Percentiles rank a stretch among this genome's conserved stretches.
phyloP scores from a whole-genome alignment of 106 monocot species.

The Phalaenopsis equestris region DNA sequence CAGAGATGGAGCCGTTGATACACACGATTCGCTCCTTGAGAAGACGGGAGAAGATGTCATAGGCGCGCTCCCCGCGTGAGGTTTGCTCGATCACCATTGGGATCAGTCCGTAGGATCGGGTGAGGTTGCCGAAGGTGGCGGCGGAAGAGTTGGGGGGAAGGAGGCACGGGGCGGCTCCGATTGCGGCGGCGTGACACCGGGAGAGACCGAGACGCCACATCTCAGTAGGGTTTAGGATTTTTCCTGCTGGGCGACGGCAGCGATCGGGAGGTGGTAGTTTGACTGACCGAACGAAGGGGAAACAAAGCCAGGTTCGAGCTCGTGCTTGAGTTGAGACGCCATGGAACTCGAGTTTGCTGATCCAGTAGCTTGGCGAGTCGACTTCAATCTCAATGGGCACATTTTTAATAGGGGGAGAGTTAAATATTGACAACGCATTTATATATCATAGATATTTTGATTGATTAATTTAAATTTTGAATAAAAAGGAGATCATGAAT shows the following conservation, averaged over 20 bases:
- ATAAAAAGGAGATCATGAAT: too few species aligned
- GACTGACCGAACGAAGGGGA: not conserved
- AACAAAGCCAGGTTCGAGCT: too few species aligned
- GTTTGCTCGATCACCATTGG: constrained; percentile 99
- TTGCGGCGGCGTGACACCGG: not conserved
- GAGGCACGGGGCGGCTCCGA: not conserved
- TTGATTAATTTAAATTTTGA: too few species aligned
- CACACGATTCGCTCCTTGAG: constrained; percentile 91
- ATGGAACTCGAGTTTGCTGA: too few species aligned
- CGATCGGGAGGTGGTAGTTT: not conserved
- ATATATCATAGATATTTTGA: too few species aligned
- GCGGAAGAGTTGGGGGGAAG: not conserved
- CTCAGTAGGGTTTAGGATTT: not conserved
- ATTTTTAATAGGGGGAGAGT: too few species aligned
- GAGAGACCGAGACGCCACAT: not conserved
- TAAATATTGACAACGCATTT: too few species aligned
- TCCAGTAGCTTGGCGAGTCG: too few species aligned
- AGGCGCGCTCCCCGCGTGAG: constrained; percentile 90
- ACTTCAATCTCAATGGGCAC: too few species aligned
- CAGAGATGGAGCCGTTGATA: constrained; percentile 76
- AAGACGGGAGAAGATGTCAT: constrained; percentile 96
- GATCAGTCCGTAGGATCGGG: constrained; percentile 50
- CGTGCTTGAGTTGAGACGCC: too few species aligned
- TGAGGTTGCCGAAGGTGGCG: not conserved
- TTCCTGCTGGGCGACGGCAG: not conserved